Conservation (phyloP, 345 rosid genomes). For the Hibiscus syriacus region DNA sequence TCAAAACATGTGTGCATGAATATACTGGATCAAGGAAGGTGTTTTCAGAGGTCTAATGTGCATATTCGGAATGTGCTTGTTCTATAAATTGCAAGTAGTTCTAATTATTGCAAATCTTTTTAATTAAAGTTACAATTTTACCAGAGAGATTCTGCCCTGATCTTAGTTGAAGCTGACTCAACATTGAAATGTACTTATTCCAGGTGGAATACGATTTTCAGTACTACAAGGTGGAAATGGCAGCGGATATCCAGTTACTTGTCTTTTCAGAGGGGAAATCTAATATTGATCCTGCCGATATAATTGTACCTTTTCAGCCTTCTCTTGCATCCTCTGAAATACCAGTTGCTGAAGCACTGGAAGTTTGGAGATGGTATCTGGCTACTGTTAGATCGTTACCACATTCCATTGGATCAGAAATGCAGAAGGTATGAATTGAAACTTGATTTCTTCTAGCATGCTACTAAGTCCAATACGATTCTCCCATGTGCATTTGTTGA, state of each 20-base stretch:
- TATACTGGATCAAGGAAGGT: too few relatives aligned
- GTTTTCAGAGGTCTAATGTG: too few relatives aligned
- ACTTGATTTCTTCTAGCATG: too few relatives aligned
- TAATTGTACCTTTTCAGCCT: conserved; percentile 79
- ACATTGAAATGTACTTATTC: conserved; percentile 6
- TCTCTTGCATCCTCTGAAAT: conserved; percentile 26
- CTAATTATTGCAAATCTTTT: background rate
- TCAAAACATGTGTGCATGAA: too few relatives aligned
- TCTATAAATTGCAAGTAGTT: too few relatives aligned
- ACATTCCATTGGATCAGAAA: conserved; percentile 61
- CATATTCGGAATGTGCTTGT: background rate
- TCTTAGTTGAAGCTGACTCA: background rate
- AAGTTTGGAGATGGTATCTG: conserved; percentile 90
- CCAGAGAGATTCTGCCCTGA: background rate
- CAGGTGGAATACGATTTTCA: conserved; percentile 88
- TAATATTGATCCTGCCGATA: conserved; percentile 78
- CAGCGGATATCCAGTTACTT: conserved; percentile 72
- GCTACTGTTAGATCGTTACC: conserved; percentile 63
- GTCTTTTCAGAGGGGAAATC: conserved; percentile 80
- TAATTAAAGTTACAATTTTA: background rate
- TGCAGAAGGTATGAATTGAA: conserved; percentile 57
- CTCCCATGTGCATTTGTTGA: too few relatives aligned
- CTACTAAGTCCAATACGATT: too few relatives aligned
- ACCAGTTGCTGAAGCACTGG: conserved; percentile 35
- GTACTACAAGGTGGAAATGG: conserved; percentile 84